Base-by-base conservation (phyloP, 768 basidiomycete species). In the Xerocomus potaroensis region DNA sequence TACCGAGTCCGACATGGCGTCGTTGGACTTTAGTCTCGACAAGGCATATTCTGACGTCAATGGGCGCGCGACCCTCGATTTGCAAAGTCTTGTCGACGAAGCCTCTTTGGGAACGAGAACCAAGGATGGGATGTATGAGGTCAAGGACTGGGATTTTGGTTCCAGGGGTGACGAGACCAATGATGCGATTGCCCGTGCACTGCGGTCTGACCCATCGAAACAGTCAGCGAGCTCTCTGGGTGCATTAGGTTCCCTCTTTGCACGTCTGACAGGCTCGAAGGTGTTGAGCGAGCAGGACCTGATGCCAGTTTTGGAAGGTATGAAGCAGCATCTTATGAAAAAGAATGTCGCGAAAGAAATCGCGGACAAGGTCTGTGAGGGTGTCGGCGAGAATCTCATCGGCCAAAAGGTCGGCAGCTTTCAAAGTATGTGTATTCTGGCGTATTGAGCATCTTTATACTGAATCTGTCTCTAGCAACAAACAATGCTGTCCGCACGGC, bases 321-420 rank as follows among this genome's bases (percentile, higher is more conserved):
- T 98, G 93, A 93, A 95, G 65, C 91, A 94, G 50, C 95, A 97
- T 67, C 74, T 99, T 36, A 97, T 97, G 93, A 83, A 87, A 70
- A 98, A 98, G 75, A 99, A 99, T 59, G 96, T 99, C 5, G 96
- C 96, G 4, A 89, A 82, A 66, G 92, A 94, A 49, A 97, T 98
- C 52, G 77, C 94, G 11, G 91, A 94, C 51, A 91, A 93, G 65
- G 81, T 99, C 10, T 95, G 93, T 59, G 92, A 95, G 62, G 82
- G 88, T 6, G 92, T 99, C n/a, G 91, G 91, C 1, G 83, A 91
- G 60, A 80, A 79, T 34, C 75, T 99, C 26, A 77, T 93, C 10
- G 96, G 96, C 6, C 91, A 89, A 69, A 93, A 90, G 66, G 80
- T 94, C 8, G 89, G 89, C 35, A 81, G 92, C 1, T 88, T 95